Evolutionary conservation across 2,329 filamentous ascomycete species (phyloP).

Genomic region (Aspergillus sp.): DNA sequence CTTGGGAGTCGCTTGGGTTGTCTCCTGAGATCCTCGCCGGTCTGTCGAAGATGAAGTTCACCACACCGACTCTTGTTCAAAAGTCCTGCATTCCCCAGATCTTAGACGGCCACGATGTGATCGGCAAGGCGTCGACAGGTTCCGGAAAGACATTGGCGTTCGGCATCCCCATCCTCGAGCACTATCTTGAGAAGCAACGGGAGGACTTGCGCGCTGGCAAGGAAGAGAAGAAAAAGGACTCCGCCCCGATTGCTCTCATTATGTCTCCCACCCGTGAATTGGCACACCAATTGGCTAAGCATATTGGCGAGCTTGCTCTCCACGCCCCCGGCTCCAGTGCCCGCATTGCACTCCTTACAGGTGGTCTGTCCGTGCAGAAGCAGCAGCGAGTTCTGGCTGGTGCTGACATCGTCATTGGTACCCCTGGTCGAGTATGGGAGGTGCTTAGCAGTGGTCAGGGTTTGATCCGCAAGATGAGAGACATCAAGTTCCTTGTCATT

Average conservation of each 20-base stretch:
- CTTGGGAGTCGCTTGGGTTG: conserved; percentile 74
- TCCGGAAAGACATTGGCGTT: conserved; percentile 97
- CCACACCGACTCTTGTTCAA: conserved; percentile 81
- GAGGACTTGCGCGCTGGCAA: conserved; percentile 30
- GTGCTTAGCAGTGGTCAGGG: conserved; percentile 76
- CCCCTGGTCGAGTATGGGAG: conserved; percentile 92
- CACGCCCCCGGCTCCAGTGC: conserved; percentile 63
- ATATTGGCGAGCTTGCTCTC: conserved; percentile 74
- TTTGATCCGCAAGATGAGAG: conserved; percentile 69
- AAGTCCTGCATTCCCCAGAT: conserved; percentile 77
- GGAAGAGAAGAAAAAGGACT: conserved; percentile 44
- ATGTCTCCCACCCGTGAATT: conserved; percentile 91
- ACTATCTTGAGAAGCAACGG: conserved; percentile 62
- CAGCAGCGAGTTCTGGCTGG: conserved; percentile 81
- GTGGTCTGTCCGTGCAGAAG: conserved; percentile 91
- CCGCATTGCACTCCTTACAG: conserved; percentile 80
- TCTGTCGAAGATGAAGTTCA: conserved; percentile 77
- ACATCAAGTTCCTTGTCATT: conserved; percentile 79
- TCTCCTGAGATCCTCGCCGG: conserved; percentile 71
- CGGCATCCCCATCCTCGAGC: conserved; percentile 87
- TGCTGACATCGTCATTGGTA: conserved; percentile 91
- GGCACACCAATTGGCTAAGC: conserved; percentile 85
- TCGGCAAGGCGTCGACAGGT: conserved; percentile 94
- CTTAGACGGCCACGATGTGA: conserved; percentile 79
- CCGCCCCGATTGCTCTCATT: conserved; percentile 70